Evolutionary conservation across 768 basidiomycete species (phyloP).

Genomic region (Pleurotus tuoliensis): DNA sequence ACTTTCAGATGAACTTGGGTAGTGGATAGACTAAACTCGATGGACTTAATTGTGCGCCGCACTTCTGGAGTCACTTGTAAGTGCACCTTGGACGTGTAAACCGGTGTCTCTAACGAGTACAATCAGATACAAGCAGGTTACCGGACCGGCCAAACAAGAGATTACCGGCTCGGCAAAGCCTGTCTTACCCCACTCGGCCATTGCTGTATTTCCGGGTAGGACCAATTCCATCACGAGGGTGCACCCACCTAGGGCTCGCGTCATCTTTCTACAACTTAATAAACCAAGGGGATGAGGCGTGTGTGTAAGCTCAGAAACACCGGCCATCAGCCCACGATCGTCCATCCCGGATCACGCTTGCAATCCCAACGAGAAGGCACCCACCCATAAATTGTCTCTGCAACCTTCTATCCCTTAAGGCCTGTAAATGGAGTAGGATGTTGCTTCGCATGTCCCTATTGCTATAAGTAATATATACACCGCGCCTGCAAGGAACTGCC

Average conservation of each 20-base stretch:
- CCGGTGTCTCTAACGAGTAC: constrained; percentile 7
- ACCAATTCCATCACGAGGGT: background rate
- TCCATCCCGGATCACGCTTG: constrained; percentile 5
- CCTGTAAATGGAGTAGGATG: constrained; percentile 7
- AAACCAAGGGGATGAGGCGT: constrained; percentile 2
- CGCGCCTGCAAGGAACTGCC: background rate
- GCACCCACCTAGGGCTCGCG: background rate
- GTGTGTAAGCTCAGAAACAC: background rate
- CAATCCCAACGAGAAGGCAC: constrained; percentile 2
- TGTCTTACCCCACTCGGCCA: constrained; percentile 4
- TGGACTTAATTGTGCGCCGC: background rate
- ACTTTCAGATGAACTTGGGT: background rate
- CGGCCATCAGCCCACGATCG: constrained; percentile 6
- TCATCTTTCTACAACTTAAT: background rate
- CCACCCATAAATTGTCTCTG: background rate
- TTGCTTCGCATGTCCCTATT: constrained; percentile 7
- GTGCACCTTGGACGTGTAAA: background rate
- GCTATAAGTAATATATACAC: constrained; percentile 5
- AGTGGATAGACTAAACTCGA: background rate
- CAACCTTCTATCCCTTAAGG: constrained; percentile 6
- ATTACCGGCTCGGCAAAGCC: constrained; percentile 13
- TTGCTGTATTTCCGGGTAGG: background rate
- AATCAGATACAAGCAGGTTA: constrained; percentile 14
- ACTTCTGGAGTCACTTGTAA: background rate
- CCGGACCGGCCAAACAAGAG: constrained; percentile 21